Conservation (phyloP, 192 early-diverging fungal species). For the Coemansia brasiliensis region DNA sequence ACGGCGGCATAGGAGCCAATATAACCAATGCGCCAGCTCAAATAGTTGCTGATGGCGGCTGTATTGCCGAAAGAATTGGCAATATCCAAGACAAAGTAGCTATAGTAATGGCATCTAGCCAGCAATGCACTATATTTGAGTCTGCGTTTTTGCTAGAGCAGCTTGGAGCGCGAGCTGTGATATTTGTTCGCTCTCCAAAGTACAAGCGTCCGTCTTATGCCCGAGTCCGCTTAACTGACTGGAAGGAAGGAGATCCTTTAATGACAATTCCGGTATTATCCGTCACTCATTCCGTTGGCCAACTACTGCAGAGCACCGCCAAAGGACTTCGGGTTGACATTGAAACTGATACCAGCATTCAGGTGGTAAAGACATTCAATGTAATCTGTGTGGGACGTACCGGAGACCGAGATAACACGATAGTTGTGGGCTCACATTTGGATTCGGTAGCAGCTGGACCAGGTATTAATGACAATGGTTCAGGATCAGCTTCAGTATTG, state of each 20-base stretch:
- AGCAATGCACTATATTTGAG: constrained; percentile 57
- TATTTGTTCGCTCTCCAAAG: constrained; percentile 57
- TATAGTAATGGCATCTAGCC: constrained; percentile 38
- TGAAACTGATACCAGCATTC: constrained; percentile 54
- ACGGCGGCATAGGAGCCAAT: constrained; percentile 57
- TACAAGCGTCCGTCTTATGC: constrained; percentile 50
- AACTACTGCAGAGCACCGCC: constrained; percentile 39
- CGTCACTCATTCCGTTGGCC: constrained; percentile 59
- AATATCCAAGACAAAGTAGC: constrained; percentile 57
- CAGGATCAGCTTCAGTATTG: constrained; percentile 59
- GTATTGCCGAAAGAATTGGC: constrained; percentile 34
- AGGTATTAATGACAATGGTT: constrained; percentile 73
- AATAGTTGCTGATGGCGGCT: constrained; percentile 52
- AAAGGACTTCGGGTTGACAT: constrained; percentile 37
- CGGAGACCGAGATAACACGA: constrained; percentile 51
- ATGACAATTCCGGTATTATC: constrained; percentile 64
- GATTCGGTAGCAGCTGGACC: constrained; percentile 71
- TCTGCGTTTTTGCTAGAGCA: constrained; percentile 60
- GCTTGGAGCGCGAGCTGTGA: constrained; percentile 59
- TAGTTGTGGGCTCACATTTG: constrained; percentile 65
- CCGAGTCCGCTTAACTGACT: constrained; percentile 60
- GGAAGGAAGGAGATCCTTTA: constrained; percentile 66
- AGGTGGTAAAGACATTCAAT: constrained; percentile 64
- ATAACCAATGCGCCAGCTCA: constrained; percentile 49
- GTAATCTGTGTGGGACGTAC: constrained; percentile 59